phyloP scores from a whole-genome alignment of 768 basidiomycete genomes.

The Mycena indigotica region DNA sequence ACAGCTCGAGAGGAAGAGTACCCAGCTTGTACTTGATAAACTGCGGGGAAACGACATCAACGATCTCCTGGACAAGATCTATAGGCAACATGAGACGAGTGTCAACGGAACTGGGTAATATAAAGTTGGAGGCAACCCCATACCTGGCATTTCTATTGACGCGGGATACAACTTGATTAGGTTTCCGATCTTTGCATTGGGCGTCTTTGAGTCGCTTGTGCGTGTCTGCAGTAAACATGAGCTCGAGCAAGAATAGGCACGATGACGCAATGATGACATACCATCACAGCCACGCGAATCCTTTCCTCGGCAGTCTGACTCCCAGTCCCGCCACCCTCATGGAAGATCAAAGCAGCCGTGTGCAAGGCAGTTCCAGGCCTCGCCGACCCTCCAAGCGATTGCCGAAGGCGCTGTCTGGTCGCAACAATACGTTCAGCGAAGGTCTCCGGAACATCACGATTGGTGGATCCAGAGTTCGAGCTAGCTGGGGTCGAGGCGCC shows the following conservation, averaged over 20 bases:
- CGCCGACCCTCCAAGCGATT: background rate
- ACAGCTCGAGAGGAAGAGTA: background rate
- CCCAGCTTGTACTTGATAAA: constrained; percentile 1
- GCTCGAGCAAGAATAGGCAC: background rate
- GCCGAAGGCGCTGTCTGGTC: background rate
- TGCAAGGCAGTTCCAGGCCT: background rate
- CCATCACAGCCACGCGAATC: background rate
- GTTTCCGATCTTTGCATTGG: background rate
- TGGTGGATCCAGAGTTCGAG: too few species aligned
- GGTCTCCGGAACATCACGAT: constrained; percentile 1
- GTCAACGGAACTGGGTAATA: background rate
- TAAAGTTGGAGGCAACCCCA: too few species aligned
- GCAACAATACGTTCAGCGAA: background rate
- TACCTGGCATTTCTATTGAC: background rate
- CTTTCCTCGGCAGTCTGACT: background rate
- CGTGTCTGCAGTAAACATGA: background rate
- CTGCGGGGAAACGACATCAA: constrained; percentile 2
- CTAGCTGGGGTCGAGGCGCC: too few species aligned
- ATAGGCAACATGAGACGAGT: background rate
- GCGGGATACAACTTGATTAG: background rate
- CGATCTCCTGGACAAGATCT: background rate
- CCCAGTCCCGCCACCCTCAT: background rate
- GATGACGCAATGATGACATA: background rate
- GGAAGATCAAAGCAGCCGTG: background rate
- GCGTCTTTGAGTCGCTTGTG: background rate